Evolutionary conservation across 768 basidiomycete genomes (phyloP).

Genomic region (Lepiota subincarnata): DNA sequence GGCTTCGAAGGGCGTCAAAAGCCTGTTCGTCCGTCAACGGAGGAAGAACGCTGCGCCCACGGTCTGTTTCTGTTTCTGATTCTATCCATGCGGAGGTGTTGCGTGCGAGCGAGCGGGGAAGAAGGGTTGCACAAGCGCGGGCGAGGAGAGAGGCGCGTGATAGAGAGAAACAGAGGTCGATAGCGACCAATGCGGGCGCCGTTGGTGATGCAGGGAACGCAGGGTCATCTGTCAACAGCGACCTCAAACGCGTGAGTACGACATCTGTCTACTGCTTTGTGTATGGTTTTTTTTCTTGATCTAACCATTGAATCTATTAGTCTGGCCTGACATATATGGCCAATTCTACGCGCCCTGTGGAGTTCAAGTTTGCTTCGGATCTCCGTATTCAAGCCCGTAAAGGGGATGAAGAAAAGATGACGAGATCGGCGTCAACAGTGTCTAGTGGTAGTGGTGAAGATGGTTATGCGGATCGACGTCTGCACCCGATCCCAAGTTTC

Average conservation of each 20-base stretch:
- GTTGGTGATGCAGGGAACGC: neutral
- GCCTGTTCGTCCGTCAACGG: constrained; percentile 4
- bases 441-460: constrained; percentile 2
- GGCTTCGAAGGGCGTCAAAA: constrained; percentile 1
- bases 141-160: neutral
- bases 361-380: constrained; percentile 51
- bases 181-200: neutral
- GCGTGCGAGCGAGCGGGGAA: constrained; percentile 11
- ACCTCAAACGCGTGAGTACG: constrained; percentile 4
- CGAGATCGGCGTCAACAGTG: constrained; percentile 7
- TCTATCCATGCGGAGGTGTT: constrained; percentile 3
- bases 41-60: constrained; percentile 1
- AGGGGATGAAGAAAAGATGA: constrained; percentile 21
- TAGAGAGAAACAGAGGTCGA: neutral
- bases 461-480: neutral
- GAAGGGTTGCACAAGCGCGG: constrained; percentile 3
- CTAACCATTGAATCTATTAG: constrained; percentile 7
- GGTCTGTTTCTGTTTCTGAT: constrained; percentile 6
- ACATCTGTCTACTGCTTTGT: neutral
- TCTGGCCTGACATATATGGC: constrained; percentile 1
- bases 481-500: constrained; percentile 45
- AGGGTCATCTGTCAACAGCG: neutral
- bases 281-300: neutral
- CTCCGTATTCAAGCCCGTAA: constrained; percentile 46
- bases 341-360: constrained; percentile 39